Evolutionary conservation across 2,329 filamentous ascomycete species (phyloP), one percentile per base, ranked within the genome.

Genomic region (Calycina herbarum): DNA sequence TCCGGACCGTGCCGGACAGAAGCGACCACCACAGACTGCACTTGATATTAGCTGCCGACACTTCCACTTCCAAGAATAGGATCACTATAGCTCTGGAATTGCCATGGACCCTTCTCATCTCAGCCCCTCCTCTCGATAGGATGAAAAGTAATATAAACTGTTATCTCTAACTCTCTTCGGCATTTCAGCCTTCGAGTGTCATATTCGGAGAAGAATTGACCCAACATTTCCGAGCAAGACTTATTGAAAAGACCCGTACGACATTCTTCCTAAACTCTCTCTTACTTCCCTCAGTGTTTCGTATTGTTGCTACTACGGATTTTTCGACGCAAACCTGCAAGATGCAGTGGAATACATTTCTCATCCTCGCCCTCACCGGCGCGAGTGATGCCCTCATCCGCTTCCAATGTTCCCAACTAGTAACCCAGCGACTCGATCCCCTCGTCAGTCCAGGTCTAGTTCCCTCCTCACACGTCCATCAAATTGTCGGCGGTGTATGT

Each of bases 401-500:
- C 27, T 68, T 68, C 60, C 62, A 63, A n/a, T 68, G 67, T 60
- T 65, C 67, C 24, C 63, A 67, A 54, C 65, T 69, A 10, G 66
- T 68, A 35, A 63, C 48, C 59, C 57, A 69, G 56, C 42, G 64
- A 15, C 62, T 68, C 8, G 63, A 69, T n/a, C 57, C 64, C 3
- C 51, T 66, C 31, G 66, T 69, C 17, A 64, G 63, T 51, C 68
- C 68, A 2, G 68, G 68, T 29, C 20, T 38, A 2, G 65, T 60
- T 56, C 68, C 68, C 3, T 69, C 68, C 5, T 54, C 64, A 11
- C 68, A 69, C 59, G 62, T 69, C 17, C 68, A 69, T 59, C 68
- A 69, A 48, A 65, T 71, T 13, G 63, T 68, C 42, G 66, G 68
- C 40, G 68, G 69, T n/a, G 68, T 70, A 61, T 10, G 63, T 63